Conservation (phyloP, 805 yeast species). For the Gaillardinia entomophila region DNA sequence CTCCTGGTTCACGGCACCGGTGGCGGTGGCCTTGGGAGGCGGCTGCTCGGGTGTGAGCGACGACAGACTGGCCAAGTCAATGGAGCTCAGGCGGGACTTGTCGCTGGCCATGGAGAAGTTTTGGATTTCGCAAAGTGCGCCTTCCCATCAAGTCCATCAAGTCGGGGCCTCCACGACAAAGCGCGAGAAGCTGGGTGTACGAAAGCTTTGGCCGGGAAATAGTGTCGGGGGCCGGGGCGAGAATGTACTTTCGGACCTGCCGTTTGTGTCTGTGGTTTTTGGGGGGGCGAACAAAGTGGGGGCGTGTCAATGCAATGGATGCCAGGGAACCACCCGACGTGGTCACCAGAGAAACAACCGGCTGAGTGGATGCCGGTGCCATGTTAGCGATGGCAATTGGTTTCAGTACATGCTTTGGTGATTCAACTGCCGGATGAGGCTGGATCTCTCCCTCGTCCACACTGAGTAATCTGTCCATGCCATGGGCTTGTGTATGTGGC, state of each 20-base stretch:
- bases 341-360: too few relatives aligned
- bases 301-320: neutral
- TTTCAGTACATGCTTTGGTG: too few relatives aligned
- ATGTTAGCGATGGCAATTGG: too few relatives aligned
- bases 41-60: neutral
- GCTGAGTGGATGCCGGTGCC: too few relatives aligned
- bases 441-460: too few relatives aligned
- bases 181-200: neutral
- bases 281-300: neutral
- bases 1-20: neutral
- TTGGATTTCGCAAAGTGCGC: neutral
- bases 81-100: neutral
- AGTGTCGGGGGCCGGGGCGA: too few relatives aligned
- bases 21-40: neutral
- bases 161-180: neutral
- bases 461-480: too few relatives aligned
- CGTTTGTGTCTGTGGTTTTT: neutral
- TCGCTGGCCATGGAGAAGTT: neutral
- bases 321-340: too few relatives aligned
- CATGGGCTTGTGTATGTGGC: too few relatives aligned
- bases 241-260: neutral
- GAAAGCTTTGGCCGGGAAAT: neutral
- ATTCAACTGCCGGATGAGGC: too few relatives aligned
- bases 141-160: neutral
- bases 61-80: neutral